These are phyloP conservation scores for Talaromyces marneffei DNA, from an alignment of 2,329 filamentous ascomycete species.

Conservation along the genomic window DNA sequence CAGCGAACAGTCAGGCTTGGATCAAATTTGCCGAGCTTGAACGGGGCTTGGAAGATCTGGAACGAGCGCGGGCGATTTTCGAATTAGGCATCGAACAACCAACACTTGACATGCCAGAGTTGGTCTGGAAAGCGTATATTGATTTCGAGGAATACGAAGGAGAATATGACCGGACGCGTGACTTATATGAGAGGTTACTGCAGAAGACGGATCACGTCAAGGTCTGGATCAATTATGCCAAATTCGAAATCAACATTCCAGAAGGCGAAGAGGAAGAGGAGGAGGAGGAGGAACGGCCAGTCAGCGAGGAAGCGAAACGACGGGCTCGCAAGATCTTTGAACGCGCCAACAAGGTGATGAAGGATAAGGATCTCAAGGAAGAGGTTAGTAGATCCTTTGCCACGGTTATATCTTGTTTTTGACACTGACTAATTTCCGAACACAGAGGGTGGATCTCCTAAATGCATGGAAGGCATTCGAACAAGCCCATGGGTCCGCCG, in stretches of 20 bases:
- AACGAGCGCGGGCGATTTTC: constrained; percentile 83
- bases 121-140: constrained; percentile 97
- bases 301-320: constrained; percentile 77
- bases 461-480: constrained; percentile 93
- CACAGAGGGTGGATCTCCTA: constrained; percentile 73
- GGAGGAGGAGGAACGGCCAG: constrained; percentile 51
- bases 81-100: constrained; percentile 81
- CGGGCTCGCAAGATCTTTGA: constrained; percentile 79
- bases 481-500: constrained; percentile 67
- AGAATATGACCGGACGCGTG: constrained; percentile 76
- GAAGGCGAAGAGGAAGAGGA: constrained; percentile 62
- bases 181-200: constrained; percentile 82
- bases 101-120: constrained; percentile 89
- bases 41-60: constrained; percentile 80
- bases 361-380: constrained; percentile 83
- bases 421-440: constrained; percentile 26
- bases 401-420: neutral
- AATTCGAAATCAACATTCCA: constrained; percentile 92
- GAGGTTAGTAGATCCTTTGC: constrained; percentile 50
- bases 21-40: constrained; percentile 94
- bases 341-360: constrained; percentile 79
- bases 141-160: constrained; percentile 96
- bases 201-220: constrained; percentile 98
- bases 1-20: constrained; percentile 88
- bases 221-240: constrained; percentile 98